A percentile compares a stretch with the other conserved stretches of the same genome.
Evolutionary conservation across 169 alveolate species (phyloP).

Genomic region (Eimeria nieschulzi): DNA sequence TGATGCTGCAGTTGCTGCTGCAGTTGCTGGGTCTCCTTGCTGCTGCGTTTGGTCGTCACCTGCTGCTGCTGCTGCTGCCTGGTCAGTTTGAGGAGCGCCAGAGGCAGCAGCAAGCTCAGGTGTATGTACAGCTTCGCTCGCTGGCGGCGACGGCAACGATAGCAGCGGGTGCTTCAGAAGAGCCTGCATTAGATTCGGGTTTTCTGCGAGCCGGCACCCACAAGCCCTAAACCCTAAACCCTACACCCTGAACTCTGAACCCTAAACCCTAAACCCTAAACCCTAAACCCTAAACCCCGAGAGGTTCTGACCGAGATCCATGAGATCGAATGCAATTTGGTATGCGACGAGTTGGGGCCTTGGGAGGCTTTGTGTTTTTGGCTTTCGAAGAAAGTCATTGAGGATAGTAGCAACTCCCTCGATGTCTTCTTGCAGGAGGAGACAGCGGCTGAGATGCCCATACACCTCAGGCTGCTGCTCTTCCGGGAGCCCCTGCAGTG

Average conservation of each 20-base stretch:
- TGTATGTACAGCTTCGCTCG: not conserved
- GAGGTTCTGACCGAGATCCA: not conserved
- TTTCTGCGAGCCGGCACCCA: not conserved
- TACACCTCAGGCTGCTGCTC: slow-evolving; percentile 8
- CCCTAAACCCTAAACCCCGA: not conserved
- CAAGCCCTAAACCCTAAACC: slow-evolving; percentile 36
- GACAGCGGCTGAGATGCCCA: not conserved
- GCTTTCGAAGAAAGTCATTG: slow-evolving; percentile 74
- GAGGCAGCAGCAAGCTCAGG: not conserved
- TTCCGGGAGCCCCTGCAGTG: not conserved
- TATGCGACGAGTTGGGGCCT: slow-evolving; percentile 40
- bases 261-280: not conserved
- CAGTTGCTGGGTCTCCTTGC: too few species aligned
- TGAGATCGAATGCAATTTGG: slow-evolving; percentile 56
- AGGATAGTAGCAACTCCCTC: not conserved
- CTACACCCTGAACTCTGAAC: slow-evolving; percentile 20
- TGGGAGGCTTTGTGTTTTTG: slow-evolving; percentile 86
- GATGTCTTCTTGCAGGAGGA: not conserved
- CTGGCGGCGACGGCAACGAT: not conserved
- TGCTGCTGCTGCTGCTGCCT: too few species aligned
- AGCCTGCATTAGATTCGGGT: not conserved
- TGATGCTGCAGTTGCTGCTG: not conserved
- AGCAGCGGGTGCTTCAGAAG: not conserved
- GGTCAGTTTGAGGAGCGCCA: too few species aligned
- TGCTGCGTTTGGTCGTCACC: too few species aligned